Conservation (phyloP, 345 rosid genomes). For the Euphorbia pulcherrima region DNA sequence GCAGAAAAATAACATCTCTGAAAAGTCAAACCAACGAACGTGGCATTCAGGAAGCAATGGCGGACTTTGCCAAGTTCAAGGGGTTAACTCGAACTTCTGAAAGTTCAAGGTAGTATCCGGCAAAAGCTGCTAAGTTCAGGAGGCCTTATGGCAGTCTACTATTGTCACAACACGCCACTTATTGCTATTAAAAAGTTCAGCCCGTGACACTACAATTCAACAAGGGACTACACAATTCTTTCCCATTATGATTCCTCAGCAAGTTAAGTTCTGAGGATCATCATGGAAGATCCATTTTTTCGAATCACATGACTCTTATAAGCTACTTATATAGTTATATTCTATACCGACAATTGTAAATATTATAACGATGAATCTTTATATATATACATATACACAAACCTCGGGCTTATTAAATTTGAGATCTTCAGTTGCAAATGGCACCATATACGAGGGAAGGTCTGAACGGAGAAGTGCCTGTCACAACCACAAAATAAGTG, state of each 20-base stretch:
- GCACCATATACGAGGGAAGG: conserved; percentile 85
- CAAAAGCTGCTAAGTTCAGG: too few relatives aligned
- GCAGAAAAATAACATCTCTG: too few relatives aligned
- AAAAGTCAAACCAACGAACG: too few relatives aligned
- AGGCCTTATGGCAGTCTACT: too few relatives aligned
- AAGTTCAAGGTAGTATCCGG: too few relatives aligned
- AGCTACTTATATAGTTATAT: too few relatives aligned
- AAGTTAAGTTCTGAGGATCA: background rate
- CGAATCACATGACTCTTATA: too few relatives aligned
- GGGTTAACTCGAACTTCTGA: too few relatives aligned
- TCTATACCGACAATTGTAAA: background rate
- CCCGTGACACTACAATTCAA: conserved; percentile 2
- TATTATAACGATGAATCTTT: background rate
- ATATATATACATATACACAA: conserved; percentile 23
- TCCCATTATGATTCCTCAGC: background rate
- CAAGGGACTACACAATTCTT: background rate
- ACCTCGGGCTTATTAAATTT: conserved; percentile 78
- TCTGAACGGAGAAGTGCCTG: conserved; percentile 84
- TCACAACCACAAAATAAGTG: background rate
- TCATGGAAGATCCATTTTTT: background rate
- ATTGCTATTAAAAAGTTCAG: too few relatives aligned
- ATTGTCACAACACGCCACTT: too few relatives aligned
- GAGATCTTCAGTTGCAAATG: conserved; percentile 66
- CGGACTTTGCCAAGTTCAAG: too few relatives aligned
- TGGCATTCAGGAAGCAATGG: too few relatives aligned